Percentiles rank a stretch among this genome's conserved stretches.
These are phyloP conservation scores for Lophiostoma macrostomum DNA, from an alignment of 495 filamentous ascomycete genomes.

Conservation along the genomic window DNA sequence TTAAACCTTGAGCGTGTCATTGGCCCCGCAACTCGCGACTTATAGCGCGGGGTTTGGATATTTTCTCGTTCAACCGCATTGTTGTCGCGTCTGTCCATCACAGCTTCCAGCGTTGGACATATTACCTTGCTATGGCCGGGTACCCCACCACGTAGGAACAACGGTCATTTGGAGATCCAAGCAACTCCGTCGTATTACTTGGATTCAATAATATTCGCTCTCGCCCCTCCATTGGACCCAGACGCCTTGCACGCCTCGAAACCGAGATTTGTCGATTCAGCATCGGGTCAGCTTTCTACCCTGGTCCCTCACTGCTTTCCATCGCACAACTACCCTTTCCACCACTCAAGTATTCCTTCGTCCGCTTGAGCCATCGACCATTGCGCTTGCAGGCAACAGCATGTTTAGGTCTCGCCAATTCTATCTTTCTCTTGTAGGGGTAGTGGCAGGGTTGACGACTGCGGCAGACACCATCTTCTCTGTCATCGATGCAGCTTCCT, in stretches of 20 bases:
- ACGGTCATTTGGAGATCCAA: not conserved
- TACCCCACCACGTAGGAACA: not conserved
- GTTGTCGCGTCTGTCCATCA: conserved; percentile 5
- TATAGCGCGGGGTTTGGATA: conserved; percentile 17
- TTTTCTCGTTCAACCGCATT: conserved; percentile 17
- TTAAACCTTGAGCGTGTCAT: conserved; percentile 20
- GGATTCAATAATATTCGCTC: conserved; percentile 4
- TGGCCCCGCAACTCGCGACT: conserved; percentile 9
- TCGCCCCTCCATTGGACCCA: conserved; percentile 3
- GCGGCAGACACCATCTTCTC: conserved; percentile 21
- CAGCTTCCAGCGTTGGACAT: not conserved
- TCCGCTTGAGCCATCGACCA: not conserved
- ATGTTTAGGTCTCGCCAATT: conserved; percentile 17
- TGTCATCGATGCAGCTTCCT: conserved; percentile 26
- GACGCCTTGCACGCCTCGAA: not conserved
- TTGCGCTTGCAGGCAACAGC: conserved; percentile 5
- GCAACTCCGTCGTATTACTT: not conserved
- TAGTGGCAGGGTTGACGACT: conserved; percentile 21
- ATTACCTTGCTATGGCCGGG: conserved; percentile 8
- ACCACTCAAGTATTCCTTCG: not conserved
- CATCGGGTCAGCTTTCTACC: conserved; percentile 5
- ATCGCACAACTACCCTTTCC: not conserved
- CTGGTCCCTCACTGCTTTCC: conserved; percentile 7
- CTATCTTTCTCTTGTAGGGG: conserved; percentile 26
- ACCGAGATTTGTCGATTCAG: conserved; percentile 5